These are phyloP conservation scores for Articulospora tetracladia DNA, from an alignment of 495 filamentous ascomycete species.

Conservation along the genomic window DNA sequence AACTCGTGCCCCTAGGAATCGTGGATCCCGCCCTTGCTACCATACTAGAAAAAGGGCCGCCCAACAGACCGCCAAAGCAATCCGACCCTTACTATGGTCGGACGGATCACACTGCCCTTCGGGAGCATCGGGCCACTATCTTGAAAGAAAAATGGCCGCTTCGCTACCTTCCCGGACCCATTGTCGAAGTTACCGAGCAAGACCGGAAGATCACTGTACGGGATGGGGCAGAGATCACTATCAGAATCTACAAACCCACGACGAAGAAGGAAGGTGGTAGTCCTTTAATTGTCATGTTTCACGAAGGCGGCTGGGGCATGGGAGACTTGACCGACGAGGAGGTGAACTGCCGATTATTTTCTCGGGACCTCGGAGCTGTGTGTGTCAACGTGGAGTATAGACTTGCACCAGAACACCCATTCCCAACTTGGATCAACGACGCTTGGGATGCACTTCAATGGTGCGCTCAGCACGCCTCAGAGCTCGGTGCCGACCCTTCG, in stretches of 20 bases:
- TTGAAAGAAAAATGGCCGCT: not conserved
- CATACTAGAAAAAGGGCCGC: too few relatives aligned
- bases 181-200: conserved; percentile 12
- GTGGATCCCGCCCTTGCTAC: too few relatives aligned
- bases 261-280: conserved; percentile 24
- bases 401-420: conserved; percentile 41
- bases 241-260: conserved; percentile 32
- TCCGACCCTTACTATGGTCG: too few relatives aligned
- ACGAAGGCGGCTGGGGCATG: conserved; percentile 39
- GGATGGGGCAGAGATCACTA: conserved; percentile 33
- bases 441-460: conserved; percentile 46
- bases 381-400: conserved; percentile 42
- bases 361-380: conserved; percentile 26
- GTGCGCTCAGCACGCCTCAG: conserved; percentile 23
- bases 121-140: too few relatives aligned
- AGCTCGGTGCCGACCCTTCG: conserved; percentile 7
- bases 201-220: conserved; percentile 34
- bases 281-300: conserved; percentile 37
- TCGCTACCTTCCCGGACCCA: not conserved
- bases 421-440: conserved; percentile 42
- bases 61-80: too few relatives aligned
- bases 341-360: conserved; percentile 25
- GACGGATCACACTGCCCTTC: too few relatives aligned
- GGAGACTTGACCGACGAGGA: conserved; percentile 34
- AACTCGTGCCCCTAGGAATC: too few relatives aligned